These are phyloP conservation scores for Pichia kluyveri DNA, from an alignment of 805 yeast genomes.

Conservation along the genomic window DNA sequence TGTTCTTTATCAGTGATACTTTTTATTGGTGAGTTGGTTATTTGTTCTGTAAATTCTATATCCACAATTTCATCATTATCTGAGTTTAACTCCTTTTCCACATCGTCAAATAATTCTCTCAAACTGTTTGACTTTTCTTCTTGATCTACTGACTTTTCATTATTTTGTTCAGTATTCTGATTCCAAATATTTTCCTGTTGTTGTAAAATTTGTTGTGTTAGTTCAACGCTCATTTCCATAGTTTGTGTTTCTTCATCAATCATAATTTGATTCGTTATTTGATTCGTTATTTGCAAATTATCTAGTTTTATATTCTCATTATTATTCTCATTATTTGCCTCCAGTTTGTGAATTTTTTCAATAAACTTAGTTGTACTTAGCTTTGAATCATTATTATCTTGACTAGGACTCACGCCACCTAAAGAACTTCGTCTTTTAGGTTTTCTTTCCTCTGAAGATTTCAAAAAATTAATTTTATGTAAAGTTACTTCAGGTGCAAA, in stretches of 20 bases:
- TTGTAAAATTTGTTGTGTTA: slow-evolving; percentile 16
- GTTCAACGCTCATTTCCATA: slow-evolving; percentile 20
- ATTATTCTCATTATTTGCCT: not conserved
- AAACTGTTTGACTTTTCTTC: slow-evolving; percentile 3
- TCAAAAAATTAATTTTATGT: slow-evolving; percentile 30
- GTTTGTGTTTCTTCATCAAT: slow-evolving; percentile 22
- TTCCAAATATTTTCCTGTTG: slow-evolving; percentile 8
- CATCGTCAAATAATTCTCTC: slow-evolving; percentile 8
- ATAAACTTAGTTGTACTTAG: slow-evolving; percentile 4
- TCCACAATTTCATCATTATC: not conserved
- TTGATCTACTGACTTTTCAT: not conserved
- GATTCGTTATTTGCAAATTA: slow-evolving; percentile 1
- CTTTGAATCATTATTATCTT: not conserved
- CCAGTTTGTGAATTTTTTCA: not conserved
- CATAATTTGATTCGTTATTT: slow-evolving; percentile 6
- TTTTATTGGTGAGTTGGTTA: not conserved
- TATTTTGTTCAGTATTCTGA: slow-evolving; percentile 1
- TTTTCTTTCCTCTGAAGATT: slow-evolving; percentile 5
- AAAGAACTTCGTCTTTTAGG: slow-evolving; percentile 7
- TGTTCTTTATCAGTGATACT: no score
- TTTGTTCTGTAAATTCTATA: slow-evolving; percentile 4
- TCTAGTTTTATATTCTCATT: not conserved
- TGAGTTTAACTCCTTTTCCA: not conserved
- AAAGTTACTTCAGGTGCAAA: slow-evolving; percentile 71
- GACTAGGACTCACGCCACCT: not conserved